Evolutionary conservation across 2,329 filamentous ascomycete species (phyloP), one percentile per base, ranked within the genome.

Genomic region (Fusarium tupiense): DNA sequence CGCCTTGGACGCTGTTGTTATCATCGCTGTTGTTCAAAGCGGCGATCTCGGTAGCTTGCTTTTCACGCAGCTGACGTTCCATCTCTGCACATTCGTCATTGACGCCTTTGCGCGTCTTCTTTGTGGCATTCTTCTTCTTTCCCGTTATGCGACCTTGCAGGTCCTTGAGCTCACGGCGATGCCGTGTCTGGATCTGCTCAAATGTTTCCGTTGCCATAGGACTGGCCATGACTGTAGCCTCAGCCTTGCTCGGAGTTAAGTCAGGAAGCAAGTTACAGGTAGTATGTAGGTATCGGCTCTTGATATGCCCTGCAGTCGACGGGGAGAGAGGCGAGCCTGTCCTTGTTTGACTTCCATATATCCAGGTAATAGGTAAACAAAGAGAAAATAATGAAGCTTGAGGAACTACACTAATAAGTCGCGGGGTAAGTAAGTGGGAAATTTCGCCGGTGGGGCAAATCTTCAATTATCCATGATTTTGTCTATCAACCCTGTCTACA

Each of bases 41-140:
- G 13, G 86, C 86, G 10, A 91, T 73, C 80, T 95, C 92, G 9
- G 85, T 85, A 17, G 86, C 88, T 63, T 96, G 94, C 74, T 88
- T 86, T 78, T 93, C 91, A 71, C 89, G 90, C 47, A 94, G 80
- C 63, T 89, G 84, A 13, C 89, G 85, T 81, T 96, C 93, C 73
- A 94, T 85, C 61, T 89, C 86, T 69, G 92, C 92, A 75, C 94
- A 94, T 80, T 96, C 93, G 60, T 92, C 88, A 46, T 93, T 94
- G 79, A 96, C 86, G 35, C 92, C 91, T 81, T 92, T 94, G 79
- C 86, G 90, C 76, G 88, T 95, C 90, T 91, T 94, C 85, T 98
- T 99, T 53, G 93, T 97, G 22, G 96, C 95, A 76, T 93, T 92
- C 87, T 98, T 98, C 88, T 98, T 99, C 88, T 98, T 98, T 84